These are phyloP conservation scores for Poronia punctata DNA, from an alignment of 495 filamentous ascomycete species.

Conservation along the genomic window DNA sequence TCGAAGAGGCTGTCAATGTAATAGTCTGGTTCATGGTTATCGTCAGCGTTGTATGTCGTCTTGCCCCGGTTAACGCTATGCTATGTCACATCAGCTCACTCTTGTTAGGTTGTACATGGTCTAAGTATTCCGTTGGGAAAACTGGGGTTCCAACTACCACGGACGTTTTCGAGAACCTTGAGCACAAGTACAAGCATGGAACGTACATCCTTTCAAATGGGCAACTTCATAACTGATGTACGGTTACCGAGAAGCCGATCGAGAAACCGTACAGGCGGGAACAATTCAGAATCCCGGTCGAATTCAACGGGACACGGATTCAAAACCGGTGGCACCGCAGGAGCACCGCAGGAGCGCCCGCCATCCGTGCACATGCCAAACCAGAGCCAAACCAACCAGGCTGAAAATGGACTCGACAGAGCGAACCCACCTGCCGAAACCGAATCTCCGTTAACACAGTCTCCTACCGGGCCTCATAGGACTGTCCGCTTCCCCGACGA, in stretches of 20 bases:
- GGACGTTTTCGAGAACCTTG: conserved; percentile 59
- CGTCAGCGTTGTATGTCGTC: conserved; percentile 70
- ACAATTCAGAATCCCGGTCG: conserved; percentile 18
- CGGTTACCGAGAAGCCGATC: conserved; percentile 35
- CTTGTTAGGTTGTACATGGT: conserved; percentile 68
- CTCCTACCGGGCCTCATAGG: conserved; percentile 14
- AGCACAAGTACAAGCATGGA: conserved; percentile 35
- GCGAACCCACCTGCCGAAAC: not conserved
- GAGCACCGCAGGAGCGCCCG: conserved; percentile 18
- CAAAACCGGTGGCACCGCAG: conserved; percentile 45
- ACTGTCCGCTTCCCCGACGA: conserved; percentile 44
- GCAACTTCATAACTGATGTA: not conserved
- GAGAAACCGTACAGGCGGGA: conserved; percentile 17
- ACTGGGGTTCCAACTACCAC: conserved; percentile 69
- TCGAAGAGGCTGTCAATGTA: conserved; percentile 58
- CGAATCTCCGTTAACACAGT: conserved; percentile 3
- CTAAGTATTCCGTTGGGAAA: conserved; percentile 81
- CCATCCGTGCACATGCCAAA: not conserved
- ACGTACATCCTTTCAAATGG: conserved; percentile 8
- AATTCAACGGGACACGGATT: conserved; percentile 37
- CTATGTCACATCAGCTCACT: not conserved
- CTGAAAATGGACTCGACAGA: conserved; percentile 3
- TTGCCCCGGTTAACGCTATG: not conserved
- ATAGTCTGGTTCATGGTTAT: conserved; percentile 84
- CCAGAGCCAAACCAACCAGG: conserved; percentile 2